Conservation (phyloP, 2,329 filamentous ascomycete genomes). For the Venturia carpophila region DNA sequence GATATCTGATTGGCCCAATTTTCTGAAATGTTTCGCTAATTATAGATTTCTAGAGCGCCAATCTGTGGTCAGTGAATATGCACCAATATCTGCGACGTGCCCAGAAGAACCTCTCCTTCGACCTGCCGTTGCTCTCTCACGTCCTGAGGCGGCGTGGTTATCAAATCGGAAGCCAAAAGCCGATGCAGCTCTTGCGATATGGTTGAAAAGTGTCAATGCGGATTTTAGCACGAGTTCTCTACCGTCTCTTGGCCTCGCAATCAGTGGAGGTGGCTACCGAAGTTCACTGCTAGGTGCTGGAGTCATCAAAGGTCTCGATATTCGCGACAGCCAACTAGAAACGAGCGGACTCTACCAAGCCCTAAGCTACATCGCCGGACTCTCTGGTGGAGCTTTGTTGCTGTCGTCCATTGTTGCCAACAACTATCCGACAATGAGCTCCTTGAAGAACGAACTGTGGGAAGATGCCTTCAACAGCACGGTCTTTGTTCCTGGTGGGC, state of each 20-base stretch:
- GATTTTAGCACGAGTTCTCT: constrained; percentile 31
- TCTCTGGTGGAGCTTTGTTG: constrained; percentile 41
- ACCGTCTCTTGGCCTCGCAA: constrained; percentile 36
- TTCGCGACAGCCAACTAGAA: constrained; percentile 33
- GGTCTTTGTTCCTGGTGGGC: constrained; percentile 31
- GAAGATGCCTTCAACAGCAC: constrained; percentile 32
- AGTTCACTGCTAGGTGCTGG: constrained; percentile 34
- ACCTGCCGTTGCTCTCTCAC: not conserved
- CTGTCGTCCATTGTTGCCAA: constrained; percentile 39
- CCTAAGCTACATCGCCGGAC: constrained; percentile 39
- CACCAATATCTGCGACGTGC: not conserved
- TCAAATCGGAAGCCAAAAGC: constrained; percentile 1
- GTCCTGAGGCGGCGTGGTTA: not conserved
- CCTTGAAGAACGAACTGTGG: constrained; percentile 36
- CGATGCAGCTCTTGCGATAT: not conserved
- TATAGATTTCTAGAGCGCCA: not conserved
- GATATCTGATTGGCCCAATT: not conserved
- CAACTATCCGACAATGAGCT: constrained; percentile 39
- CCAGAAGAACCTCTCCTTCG: constrained; percentile 12
- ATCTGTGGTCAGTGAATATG: not conserved
- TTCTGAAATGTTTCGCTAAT: not conserved
- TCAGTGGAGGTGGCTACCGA: constrained; percentile 38
- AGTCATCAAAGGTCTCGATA: constrained; percentile 39
- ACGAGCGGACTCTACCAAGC: constrained; percentile 39
- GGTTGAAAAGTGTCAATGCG: not conserved